Evolutionary conservation across 306 rosid species (phyloP), one percentile per base, ranked within the genome.

Genomic region (Carpinus viminea): DNA sequence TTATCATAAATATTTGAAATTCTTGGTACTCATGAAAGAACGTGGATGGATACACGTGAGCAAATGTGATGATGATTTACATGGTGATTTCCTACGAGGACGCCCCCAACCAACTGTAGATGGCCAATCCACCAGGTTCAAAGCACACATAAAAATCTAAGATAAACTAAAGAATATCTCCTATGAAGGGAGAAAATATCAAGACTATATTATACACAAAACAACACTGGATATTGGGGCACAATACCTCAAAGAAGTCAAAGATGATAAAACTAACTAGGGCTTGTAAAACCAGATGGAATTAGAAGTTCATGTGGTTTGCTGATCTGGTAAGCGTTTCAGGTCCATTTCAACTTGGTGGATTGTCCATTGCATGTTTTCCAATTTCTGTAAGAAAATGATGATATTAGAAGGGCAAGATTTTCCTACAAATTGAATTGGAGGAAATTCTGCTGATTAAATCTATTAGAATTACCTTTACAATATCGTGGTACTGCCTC

Each of bases 311-410:
- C 82, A 90, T 3, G 89, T 45, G 73, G 56, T 79, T 24, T 87
- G 74, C 26, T 88, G 79, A 74, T 93, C 96, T 6, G 91, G 95
- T 75, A 85, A 73, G 80, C 90, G 96, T 74, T 84, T 90, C 79
- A 89, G 83, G 83, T 93, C 99, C 91, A 88, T 90, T 81, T 96
- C 97, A 75, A 96, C 98, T 87, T 96, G 96, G 70, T 90, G 87
- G 74, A 96, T 96, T 34, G 96, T 96, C 99, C 99, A 96, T 79
- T 89, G 93, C 96, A 95, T 87, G 73, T 90, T 90, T 85, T 93
- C 97, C 82, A 95, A 81, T 85, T 93, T 90, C 98, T 95, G 96
- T 77, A 81, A 64, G 59, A 64, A 38, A 45, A 79, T 24, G 57
- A 71, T 45, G 78, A 64, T 43, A 56, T 55, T 2, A 56, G 55